phyloP scores from a whole-genome alignment of 148 eudicot species.

The Camellia japonica region DNA sequence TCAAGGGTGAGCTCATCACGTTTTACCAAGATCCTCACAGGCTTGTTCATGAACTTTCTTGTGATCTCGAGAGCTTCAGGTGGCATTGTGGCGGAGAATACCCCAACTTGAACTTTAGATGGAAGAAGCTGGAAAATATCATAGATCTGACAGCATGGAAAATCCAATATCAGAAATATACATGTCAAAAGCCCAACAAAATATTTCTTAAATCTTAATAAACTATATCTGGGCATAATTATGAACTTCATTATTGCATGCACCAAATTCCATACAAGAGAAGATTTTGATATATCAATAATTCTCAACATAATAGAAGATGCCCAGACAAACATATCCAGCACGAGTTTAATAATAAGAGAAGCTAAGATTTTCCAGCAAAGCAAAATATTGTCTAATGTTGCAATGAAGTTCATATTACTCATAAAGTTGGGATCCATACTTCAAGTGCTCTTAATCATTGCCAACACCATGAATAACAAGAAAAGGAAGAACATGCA shows the following conservation, averaged over 20 bases:
- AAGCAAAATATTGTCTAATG: neutral
- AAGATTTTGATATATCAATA: neutral
- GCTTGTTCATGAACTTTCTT: slow-evolving; percentile 51
- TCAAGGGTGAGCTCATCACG: slow-evolving; percentile 52
- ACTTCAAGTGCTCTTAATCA: too few relatives aligned
- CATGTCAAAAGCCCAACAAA: too few relatives aligned
- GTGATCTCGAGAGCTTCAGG: slow-evolving; percentile 57
- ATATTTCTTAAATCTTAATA: neutral
- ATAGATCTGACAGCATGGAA: slow-evolving; percentile 30
- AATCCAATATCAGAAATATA: neutral
- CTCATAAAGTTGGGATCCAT: neutral
- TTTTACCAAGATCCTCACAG: slow-evolving; percentile 48
- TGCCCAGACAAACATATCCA: neutral
- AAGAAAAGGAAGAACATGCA: too few relatives aligned
- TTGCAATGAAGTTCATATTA: neutral
- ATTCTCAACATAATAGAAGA: neutral
- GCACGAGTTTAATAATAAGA: neutral
- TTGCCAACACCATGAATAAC: too few relatives aligned
- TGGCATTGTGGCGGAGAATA: slow-evolving; percentile 57
- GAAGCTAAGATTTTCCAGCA: neutral
- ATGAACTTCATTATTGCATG: neutral
- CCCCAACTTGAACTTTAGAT: slow-evolving; percentile 45
- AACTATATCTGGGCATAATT: neutral
- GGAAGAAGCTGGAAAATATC: slow-evolving; percentile 53
- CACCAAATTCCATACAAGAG: neutral